Evolutionary conservation across 2,329 filamentous ascomycete species (phyloP).

Genomic region (Ascochyta clinopodiicola): DNA sequence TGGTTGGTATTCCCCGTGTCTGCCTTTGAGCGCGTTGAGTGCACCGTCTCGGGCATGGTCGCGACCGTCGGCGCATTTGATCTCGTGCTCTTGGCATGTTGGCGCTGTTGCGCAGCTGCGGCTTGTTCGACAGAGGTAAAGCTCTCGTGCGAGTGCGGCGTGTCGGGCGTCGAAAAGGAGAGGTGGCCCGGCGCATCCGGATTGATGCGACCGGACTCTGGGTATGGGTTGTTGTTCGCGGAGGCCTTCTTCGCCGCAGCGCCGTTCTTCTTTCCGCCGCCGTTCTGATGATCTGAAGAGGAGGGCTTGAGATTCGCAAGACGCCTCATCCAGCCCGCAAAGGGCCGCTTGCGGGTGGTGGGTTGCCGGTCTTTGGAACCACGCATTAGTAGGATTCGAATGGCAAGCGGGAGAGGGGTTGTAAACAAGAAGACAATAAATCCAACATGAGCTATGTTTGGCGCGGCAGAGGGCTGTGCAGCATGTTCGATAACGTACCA

Average conservation of each 20-base stretch:
- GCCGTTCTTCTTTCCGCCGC: constrained; percentile 50
- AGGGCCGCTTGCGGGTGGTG: constrained; percentile 80
- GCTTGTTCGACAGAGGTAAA: constrained; percentile 67
- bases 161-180: constrained; percentile 59
- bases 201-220: constrained; percentile 72
- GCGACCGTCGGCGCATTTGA: constrained; percentile 81
- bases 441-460: constrained; percentile 6
- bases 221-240: constrained; percentile 90
- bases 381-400: constrained; percentile 29
- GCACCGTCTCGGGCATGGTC: constrained; percentile 79
- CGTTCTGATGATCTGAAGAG: constrained; percentile 61
- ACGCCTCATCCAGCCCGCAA: constrained; percentile 93
- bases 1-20: constrained; percentile 72
- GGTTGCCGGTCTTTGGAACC: constrained; percentile 53
- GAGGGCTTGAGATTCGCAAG: constrained; percentile 86
- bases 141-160: constrained; percentile 52
- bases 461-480: constrained; percentile 32
- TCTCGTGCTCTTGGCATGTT: constrained; percentile 68
- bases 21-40: constrained; percentile 80
- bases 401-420: constrained; percentile 3
- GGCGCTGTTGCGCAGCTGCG: constrained; percentile 54
- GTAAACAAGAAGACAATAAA: constrained; percentile 1
- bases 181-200: constrained; percentile 51
- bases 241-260: constrained; percentile 63
- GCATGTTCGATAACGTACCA: constrained; percentile 46